Evolutionary conservation across 129 eudicot species (phyloP).

Genomic region (Centrapalus pauciflorus): DNA sequence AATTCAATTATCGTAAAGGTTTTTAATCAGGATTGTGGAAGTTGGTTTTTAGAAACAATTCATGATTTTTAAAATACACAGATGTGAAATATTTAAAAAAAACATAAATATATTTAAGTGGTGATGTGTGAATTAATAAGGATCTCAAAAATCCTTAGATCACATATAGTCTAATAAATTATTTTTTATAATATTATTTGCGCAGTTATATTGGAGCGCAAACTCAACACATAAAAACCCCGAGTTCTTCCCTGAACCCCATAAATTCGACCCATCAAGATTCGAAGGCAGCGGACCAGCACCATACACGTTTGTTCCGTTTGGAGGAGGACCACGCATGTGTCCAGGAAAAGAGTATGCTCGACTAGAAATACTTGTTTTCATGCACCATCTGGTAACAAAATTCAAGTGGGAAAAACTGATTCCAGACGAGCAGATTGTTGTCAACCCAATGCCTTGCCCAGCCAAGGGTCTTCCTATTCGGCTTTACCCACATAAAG

Average conservation of each 20-base stretch:
- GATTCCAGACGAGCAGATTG: constrained; percentile 60
- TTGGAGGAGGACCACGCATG: constrained; percentile 94
- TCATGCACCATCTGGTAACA: constrained; percentile 71
- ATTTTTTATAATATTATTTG: neutral
- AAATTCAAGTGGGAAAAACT: constrained; percentile 70
- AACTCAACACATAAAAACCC: constrained; percentile 68
- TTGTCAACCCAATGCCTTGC: constrained; percentile 70
- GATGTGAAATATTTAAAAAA: too few species aligned
- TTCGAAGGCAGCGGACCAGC: constrained; percentile 67
- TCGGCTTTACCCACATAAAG: constrained; percentile 54
- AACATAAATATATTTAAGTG: too few species aligned
- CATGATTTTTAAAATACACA: too few species aligned
- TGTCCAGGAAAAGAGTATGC: constrained; percentile 93
- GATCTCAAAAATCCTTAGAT: too few species aligned
- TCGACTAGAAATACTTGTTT: constrained; percentile 62
- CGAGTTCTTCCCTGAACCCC: constrained; percentile 51
- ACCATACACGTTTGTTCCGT: constrained; percentile 70
- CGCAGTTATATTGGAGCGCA: constrained; percentile 73
- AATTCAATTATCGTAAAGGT: too few species aligned
- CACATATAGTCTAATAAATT: too few species aligned
- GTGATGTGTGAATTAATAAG: too few species aligned
- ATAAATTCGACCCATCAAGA: constrained; percentile 60
- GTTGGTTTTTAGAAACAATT: too few species aligned
- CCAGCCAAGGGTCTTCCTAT: constrained; percentile 77
- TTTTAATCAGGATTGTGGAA: too few species aligned